phyloP scores from a whole-genome alignment of 2,329 filamentous ascomycete genomes.

The Chaetomiaceae sp. region DNA sequence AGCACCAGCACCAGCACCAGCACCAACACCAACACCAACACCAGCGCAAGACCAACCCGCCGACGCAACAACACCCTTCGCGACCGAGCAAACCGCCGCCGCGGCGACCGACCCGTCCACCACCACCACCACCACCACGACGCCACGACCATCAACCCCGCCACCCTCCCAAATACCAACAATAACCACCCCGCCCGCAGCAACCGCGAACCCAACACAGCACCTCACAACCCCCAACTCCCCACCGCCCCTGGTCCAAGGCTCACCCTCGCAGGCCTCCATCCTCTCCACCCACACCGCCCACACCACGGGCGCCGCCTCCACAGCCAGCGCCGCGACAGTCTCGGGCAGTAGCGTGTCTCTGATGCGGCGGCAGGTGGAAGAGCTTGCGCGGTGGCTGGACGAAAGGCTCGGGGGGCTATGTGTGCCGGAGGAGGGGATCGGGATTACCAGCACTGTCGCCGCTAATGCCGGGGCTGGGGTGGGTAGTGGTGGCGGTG shows the following conservation, averaged over 20 bases:
- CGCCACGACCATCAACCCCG: not conserved
- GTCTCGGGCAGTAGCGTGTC: slow-evolving; percentile 42
- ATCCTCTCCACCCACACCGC: slow-evolving; percentile 41
- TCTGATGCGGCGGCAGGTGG: slow-evolving; percentile 51
- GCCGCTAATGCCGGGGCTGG: too few species aligned
- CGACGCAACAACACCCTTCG: too few species aligned
- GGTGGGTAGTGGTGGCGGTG: not conserved
- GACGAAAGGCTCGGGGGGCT: slow-evolving; percentile 56
- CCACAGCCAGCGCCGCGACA: slow-evolving; percentile 6
- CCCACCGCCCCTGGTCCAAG: not conserved
- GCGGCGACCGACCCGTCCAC: not conserved
- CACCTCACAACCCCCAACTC: not conserved
- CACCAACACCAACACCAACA: too few species aligned
- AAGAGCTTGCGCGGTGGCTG: slow-evolving; percentile 56
- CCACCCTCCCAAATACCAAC: not conserved
- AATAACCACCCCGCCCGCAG: not conserved
- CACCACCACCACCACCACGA: not conserved
- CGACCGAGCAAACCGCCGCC: too few species aligned
- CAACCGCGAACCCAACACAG: not conserved
- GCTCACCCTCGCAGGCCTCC: slow-evolving; percentile 41
- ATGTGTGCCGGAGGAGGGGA: slow-evolving; percentile 49
- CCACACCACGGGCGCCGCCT: slow-evolving; percentile 31
- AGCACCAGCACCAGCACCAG: not conserved
- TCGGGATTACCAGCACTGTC: slow-evolving; percentile 36
- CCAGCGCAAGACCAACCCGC: not conserved